Evolutionary conservation across 1,284 basidiomycete genomes (phyloP), one percentile per base, ranked within the genome.

Genomic region (Apiotrichum siamense): DNA sequence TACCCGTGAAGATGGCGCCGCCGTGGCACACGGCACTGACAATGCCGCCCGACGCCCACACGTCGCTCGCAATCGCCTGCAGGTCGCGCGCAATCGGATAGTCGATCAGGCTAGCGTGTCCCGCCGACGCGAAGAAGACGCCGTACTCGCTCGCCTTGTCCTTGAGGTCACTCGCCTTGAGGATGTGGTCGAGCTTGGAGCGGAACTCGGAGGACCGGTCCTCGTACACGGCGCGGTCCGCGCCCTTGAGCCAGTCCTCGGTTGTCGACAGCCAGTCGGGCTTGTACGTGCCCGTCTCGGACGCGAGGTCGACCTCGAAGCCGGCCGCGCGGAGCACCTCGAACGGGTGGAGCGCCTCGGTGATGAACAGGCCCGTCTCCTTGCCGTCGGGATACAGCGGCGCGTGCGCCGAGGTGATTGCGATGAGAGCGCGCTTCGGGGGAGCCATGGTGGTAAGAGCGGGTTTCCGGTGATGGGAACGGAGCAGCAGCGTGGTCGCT

Each of bases 321-420:
- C 59, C 59, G 1, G 57, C 57, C 13, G 38, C 25, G 27, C 40
- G 41, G 48, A 61, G 52, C 18, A 57, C 52, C 6, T 61, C 38
- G 49, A 44, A 61, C 10, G 59, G 54, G 52, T 61, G 57, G n/a
- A 59, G 54, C 2, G 57, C 57, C 37, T 61, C 59, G 7, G 52
- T 59, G 43, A 61, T 51, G 47, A 59, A 61, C 17, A 59, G 52
- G 15, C 59, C 59, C 7, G 57, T 57, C 49, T 61, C 55, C 25
- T 49, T 48, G 42, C 49, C 54, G 3, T 31, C 55, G 3, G 32
- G 18, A 43, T 53, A 59, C 26, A 57, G 47, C 7, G 47, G 48
- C 15, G 53, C 56, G 49, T 55, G 51, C 9, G 56, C 56, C 25
- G 59, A 58, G 24, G 56, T 44, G 32, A 61, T 33, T 11, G 52